Percentiles rank a stretch among this genome's conserved stretches.
Evolutionary conservation across 2,329 filamentous ascomycete species (phyloP).

Genomic region (Penicillium oxalicum): DNA sequence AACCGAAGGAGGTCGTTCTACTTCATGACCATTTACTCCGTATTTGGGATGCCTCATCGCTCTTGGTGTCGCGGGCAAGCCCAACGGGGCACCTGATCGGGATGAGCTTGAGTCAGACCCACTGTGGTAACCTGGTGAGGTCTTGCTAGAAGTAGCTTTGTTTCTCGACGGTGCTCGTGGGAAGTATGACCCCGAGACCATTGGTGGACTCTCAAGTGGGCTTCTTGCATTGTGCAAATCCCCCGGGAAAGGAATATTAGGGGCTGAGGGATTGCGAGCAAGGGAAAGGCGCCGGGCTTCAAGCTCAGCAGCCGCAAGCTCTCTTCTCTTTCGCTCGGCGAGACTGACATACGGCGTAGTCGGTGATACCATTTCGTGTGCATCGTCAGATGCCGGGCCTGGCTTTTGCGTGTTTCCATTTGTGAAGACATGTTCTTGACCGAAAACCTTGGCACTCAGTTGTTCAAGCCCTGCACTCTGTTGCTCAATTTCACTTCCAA

Average conservation of each 20-base stretch:
- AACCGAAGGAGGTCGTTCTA: constrained; percentile 48
- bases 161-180: constrained; percentile 29
- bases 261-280: constrained; percentile 71
- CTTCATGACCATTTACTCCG: constrained; percentile 33
- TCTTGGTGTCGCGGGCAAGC: constrained; percentile 83
- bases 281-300: constrained; percentile 83
- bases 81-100: constrained; percentile 52
- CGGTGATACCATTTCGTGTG: constrained; percentile 18
- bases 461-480: constrained; percentile 8
- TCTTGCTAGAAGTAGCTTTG: constrained; percentile 29
- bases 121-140: constrained; percentile 36
- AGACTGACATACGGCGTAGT: constrained; percentile 34
- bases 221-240: constrained; percentile 43
- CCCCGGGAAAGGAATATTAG: constrained; percentile 69
- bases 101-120: constrained; percentile 37
- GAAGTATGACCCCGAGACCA: constrained; percentile 29
- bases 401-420: constrained; percentile 6
- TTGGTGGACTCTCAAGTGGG: constrained; percentile 40
- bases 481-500: constrained; percentile 17
- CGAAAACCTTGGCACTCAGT: constrained; percentile 1
- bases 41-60: constrained; percentile 80
- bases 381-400: constrained; percentile 17
- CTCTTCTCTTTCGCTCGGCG: constrained; percentile 64
- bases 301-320: constrained; percentile 73
- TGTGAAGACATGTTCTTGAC: constrained; percentile 5